Percentiles rank a stretch among this genome's conserved stretches.
Conservation (phyloP, 179 eudicot species). For the Camellia oleifera region DNA sequence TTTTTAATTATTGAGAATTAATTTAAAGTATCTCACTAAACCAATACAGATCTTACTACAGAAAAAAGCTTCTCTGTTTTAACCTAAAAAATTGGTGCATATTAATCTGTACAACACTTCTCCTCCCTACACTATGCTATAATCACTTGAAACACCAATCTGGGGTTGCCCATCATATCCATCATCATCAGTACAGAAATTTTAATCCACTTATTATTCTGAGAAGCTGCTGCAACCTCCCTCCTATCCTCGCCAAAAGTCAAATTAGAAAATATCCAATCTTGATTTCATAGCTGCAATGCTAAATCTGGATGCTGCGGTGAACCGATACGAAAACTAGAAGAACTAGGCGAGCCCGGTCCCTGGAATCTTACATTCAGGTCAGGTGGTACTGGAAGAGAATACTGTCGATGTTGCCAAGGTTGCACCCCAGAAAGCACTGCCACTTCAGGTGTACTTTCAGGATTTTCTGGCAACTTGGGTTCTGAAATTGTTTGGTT, state of each 20-base stretch:
- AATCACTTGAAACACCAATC: neutral
- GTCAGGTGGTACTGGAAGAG: constrained; percentile 42
- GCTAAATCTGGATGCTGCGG: constrained; percentile 58
- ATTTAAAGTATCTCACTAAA: neutral
- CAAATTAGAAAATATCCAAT: neutral
- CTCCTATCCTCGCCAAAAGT: neutral
- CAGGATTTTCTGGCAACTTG: constrained; percentile 6
- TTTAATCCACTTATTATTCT: constrained; percentile 6
- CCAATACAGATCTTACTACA: neutral
- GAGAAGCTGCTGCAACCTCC: neutral
- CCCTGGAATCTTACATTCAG: constrained; percentile 52
- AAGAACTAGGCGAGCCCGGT: constrained; percentile 49
- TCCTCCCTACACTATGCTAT: neutral
- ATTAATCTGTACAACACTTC: neutral
- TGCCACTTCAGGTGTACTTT: constrained; percentile 10
- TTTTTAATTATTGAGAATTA: neutral
- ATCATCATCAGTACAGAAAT: neutral
- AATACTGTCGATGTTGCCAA: constrained; percentile 33
- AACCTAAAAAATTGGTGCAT: neutral
- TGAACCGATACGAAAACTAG: constrained; percentile 53
- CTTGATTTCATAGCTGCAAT: constrained; percentile 33
- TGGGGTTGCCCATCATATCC: constrained; percentile 2
- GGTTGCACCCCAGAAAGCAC: neutral
- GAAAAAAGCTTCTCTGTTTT: neutral
- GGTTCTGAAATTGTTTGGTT: constrained; percentile 14